Conservation (phyloP, 1,284 basidiomycete genomes). For the Nidula niveotomentosa region DNA sequence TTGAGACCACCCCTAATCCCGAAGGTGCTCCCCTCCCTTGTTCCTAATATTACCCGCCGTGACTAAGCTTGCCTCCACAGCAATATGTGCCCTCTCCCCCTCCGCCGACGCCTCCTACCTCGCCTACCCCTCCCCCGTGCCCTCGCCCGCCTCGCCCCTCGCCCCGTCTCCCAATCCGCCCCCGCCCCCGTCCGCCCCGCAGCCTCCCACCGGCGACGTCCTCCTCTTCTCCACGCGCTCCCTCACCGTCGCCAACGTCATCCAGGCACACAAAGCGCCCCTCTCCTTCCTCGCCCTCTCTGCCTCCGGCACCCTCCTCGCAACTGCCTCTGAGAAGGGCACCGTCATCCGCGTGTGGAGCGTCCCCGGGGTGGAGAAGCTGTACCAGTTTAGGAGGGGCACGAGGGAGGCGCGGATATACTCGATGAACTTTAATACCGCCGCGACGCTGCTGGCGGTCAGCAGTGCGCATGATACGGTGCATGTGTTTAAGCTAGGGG, state of each 20-base stretch:
- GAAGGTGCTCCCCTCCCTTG: conserved; percentile 62
- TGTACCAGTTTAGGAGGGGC: conserved; percentile 94
- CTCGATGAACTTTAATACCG: conserved; percentile 90
- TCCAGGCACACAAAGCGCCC: conserved; percentile 96
- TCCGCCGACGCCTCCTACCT: conserved; percentile 96
- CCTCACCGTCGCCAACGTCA: conserved; percentile 91
- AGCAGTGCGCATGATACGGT: conserved; percentile 95
- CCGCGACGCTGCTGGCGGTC: conserved; percentile 84
- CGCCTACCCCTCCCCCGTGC: conserved; percentile 94
- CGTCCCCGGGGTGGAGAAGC: conserved; percentile 87
- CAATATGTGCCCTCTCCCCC: conserved; percentile 93
- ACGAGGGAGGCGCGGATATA: conserved; percentile 87
- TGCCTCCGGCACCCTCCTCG: conserved; percentile 86
- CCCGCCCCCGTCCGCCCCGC: conserved; percentile 33
- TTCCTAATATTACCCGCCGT: neutral
- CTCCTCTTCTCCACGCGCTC: conserved; percentile 92
- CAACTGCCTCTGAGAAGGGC: conserved; percentile 94
- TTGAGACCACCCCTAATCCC: conserved; percentile 95
- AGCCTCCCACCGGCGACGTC: conserved; percentile 79
- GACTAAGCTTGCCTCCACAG: conserved; percentile 36
- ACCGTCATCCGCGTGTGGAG: conserved; percentile 97
- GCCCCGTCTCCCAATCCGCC: conserved; percentile 40
- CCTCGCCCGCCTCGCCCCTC: conserved; percentile 71
- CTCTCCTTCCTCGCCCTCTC: conserved; percentile 90
- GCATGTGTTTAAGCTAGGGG: conserved; percentile 90